These are phyloP conservation scores for Candida neerlandica DNA, from an alignment of 1,139 yeast genomes.

Conservation along the genomic window DNA sequence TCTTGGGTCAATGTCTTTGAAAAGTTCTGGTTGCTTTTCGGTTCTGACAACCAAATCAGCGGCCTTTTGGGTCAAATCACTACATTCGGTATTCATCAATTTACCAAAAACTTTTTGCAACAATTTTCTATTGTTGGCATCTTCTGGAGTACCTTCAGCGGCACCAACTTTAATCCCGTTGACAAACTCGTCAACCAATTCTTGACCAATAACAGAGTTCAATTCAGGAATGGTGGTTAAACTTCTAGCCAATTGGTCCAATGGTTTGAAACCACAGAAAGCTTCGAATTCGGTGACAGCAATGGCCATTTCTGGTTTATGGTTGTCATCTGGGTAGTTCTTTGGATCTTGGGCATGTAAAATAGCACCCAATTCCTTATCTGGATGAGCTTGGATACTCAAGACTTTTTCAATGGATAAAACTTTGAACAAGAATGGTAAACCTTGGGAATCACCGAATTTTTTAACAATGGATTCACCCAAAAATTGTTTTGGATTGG, in stretches of 20 bases:
- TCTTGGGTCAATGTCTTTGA: conserved; percentile 45
- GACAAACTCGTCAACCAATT: conserved; percentile 54
- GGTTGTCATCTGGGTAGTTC: conserved; percentile 96
- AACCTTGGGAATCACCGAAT: conserved; percentile 69
- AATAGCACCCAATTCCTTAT: conserved; percentile 75
- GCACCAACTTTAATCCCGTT: conserved; percentile 50
- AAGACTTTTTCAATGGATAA: conserved; percentile 89
- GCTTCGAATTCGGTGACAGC: conserved; percentile 96
- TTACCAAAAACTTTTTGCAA: conserved; percentile 75
- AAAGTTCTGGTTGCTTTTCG: conserved; percentile 47
- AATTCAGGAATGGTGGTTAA: conserved; percentile 77
- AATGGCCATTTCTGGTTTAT: conserved; percentile 99
- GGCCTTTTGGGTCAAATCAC: conserved; percentile 56
- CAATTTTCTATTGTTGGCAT: conserved; percentile 56
- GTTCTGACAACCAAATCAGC: conserved; percentile 65
- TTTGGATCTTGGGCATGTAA: conserved; percentile 83
- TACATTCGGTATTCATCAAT: conserved; percentile 78
- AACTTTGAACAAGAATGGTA: conserved; percentile 93
- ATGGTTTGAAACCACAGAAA: conserved; percentile 96
- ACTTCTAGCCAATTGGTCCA: conserved; percentile 69
- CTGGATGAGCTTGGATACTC: conserved; percentile 98
- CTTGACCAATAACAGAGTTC: conserved; percentile 65
- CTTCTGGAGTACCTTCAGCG: conserved; percentile 48
- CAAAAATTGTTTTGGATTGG: conserved; percentile 60
- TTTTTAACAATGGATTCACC: conserved; percentile 60